Conservation (phyloP, 345 rosid genomes). For the Melastoma malabathricum region DNA sequence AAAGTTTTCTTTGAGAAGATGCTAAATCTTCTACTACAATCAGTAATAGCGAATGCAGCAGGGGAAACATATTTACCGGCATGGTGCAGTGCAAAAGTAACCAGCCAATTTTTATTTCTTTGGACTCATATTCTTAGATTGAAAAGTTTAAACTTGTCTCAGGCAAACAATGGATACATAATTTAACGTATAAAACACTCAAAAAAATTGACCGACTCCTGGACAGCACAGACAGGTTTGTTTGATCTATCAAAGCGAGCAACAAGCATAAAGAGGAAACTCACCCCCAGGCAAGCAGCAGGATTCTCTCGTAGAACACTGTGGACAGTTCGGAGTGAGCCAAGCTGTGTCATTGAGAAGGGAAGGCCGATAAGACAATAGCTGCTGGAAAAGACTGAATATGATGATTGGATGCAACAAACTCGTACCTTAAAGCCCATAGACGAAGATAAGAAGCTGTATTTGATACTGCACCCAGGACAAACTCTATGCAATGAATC, state of each 20-base stretch:
- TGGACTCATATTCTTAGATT: too few species aligned
- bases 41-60: not conserved
- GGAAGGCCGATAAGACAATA: constrained; percentile 4
- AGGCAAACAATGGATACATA: not conserved
- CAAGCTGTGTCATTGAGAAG: constrained; percentile 33
- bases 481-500: constrained; percentile 96
- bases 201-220: too few species aligned
- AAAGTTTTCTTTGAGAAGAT: not conserved
- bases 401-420: not conserved
- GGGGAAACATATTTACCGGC: too few species aligned
- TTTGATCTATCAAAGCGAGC: not conserved
- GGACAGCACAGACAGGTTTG: too few species aligned
- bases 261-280: constrained; percentile 12
- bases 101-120: too few species aligned
- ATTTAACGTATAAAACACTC: too few species aligned
- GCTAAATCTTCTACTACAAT: not conserved
- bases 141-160: not conserved
- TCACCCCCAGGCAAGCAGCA: constrained; percentile 96
- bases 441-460: constrained; percentile 98
- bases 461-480: constrained; percentile 93
- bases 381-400: not conserved
- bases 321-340: constrained; percentile 95
- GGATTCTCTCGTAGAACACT: constrained; percentile 91
- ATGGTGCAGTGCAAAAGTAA: too few species aligned
- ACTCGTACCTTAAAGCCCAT: constrained; percentile 84